Evolutionary conservation across 805 yeast genomes (phyloP).

Genomic region (Saccharomycopsis sp.): DNA sequence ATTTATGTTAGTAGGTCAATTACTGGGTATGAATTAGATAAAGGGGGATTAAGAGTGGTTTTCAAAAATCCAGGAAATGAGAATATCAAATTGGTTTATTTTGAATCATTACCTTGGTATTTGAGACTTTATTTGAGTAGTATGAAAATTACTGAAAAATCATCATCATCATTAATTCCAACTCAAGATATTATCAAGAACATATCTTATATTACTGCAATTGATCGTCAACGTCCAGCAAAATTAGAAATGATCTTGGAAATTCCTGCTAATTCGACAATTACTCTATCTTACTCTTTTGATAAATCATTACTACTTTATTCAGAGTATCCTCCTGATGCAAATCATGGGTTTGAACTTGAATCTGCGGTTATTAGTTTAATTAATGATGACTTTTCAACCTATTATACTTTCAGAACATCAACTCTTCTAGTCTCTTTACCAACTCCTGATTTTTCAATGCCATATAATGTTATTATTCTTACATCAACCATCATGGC

Average conservation of each 20-base stretch:
- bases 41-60: constrained; percentile 78
- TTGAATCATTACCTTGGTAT: constrained; percentile 89
- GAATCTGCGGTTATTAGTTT: constrained; percentile 80
- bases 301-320: constrained; percentile 79
- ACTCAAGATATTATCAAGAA: constrained; percentile 34
- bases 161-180: neutral
- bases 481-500: constrained; percentile 91
- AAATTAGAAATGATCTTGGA: constrained; percentile 61
- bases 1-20: constrained; percentile 71
- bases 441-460: constrained; percentile 96
- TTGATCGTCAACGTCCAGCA: constrained; percentile 71
- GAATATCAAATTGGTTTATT: constrained; percentile 45
- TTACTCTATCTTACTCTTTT: constrained; percentile 62
- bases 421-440: constrained; percentile 77
- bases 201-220: constrained; percentile 62
- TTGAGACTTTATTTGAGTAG: constrained; percentile 76
- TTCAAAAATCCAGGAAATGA: constrained; percentile 54
- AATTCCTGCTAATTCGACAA: constrained; percentile 53
- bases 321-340: constrained; percentile 98
- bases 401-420: constrained; percentile 53
- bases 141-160: constrained; percentile 28
- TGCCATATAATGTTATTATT: constrained; percentile 97
- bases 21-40: constrained; percentile 85
- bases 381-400: constrained; percentile 22
- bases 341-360: constrained; percentile 93